Evolutionary conservation across 257 asterid species (phyloP), one percentile per base, ranked within the genome.

Genomic region (Leptodermis oblonga): DNA sequence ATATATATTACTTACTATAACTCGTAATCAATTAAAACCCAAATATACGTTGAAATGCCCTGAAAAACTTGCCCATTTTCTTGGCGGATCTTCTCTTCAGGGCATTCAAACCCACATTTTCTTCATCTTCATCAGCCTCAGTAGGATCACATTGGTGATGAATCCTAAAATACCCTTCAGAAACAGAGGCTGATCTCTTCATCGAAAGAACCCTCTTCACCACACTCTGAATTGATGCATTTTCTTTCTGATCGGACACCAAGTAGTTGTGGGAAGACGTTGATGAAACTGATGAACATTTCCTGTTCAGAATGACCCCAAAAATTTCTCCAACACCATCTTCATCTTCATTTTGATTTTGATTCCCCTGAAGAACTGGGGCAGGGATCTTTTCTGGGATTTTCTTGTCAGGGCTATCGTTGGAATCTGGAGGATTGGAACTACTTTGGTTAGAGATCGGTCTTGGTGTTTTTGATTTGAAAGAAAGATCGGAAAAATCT

Each of bases 161-260:
- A 69, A 79, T 82, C 69, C 73, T 74, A 26, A 73, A 68, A 28
- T 82, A 79, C n/a, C 77, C 82, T 49, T 75, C 84, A 8, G 84
- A 63, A 8, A 82, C 68, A 0, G 84, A 79, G 4, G 78, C 61
- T 49, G 87, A 79, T 37, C 81, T 80, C 65, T 74, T 77, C 63
- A 79, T 53, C 9, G 77, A 62, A 18, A 62, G 42, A 33, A 79
- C 30, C 64, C 73, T 68, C 71, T 71, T 72, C 63, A 70, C 49
- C 28, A 54, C 37, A 51, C 63, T 63, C 56, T 61, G 72, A 10
- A 54, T 30, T 7, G 75, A 64, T 30, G 68, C n/a, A 6, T 3
- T 56, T 33, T 70, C 74, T 51, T 62, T 76, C 67, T 61, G 66
- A 34, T 76, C 82, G n/a, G 60, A 61, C 63, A 60, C 69, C 68